Conservation (phyloP, 1,284 basidiomycete genomes). For the Melampsora larici-populina region DNA sequence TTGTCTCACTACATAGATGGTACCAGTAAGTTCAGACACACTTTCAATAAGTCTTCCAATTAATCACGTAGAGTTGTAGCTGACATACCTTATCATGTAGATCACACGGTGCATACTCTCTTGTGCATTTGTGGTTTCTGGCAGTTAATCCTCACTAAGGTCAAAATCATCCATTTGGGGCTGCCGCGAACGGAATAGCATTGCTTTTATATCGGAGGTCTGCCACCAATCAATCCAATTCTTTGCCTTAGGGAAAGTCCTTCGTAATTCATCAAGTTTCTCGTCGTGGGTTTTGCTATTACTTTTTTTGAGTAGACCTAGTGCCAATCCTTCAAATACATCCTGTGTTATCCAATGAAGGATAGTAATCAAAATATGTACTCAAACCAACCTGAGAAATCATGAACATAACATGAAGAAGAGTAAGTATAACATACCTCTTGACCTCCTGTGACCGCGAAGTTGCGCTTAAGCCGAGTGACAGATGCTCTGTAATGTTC, state of each 20-base stretch:
- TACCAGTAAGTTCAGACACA: too few relatives aligned
- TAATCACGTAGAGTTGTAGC: not conserved
- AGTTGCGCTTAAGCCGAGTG: not conserved
- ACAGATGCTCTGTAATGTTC: slow-evolving; percentile 10
- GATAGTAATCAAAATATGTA: not conserved
- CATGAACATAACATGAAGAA: not conserved
- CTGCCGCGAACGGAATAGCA: not conserved
- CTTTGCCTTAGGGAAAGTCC: slow-evolving; percentile 5
- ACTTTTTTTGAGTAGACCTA: not conserved
- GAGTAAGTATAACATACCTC: not conserved
- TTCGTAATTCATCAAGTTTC: slow-evolving; percentile 8
- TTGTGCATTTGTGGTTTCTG: slow-evolving; percentile 3
- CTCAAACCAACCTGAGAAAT: not conserved
- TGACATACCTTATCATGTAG: slow-evolving; percentile 17
- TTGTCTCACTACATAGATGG: not conserved
- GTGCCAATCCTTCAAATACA: not conserved
- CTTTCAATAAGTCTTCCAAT: not conserved
- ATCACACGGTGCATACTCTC: slow-evolving; percentile 6
- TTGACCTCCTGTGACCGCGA: not conserved
- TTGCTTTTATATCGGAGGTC: not conserved
- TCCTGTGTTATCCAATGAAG: too few relatives aligned
- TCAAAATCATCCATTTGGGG: not conserved
- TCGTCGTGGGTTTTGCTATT: not conserved
- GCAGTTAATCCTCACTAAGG: not conserved
- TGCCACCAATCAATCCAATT: slow-evolving; percentile 20